Conservation (phyloP, 2,329 filamentous ascomycete genomes). For the Colletotrichum acutatum region DNA sequence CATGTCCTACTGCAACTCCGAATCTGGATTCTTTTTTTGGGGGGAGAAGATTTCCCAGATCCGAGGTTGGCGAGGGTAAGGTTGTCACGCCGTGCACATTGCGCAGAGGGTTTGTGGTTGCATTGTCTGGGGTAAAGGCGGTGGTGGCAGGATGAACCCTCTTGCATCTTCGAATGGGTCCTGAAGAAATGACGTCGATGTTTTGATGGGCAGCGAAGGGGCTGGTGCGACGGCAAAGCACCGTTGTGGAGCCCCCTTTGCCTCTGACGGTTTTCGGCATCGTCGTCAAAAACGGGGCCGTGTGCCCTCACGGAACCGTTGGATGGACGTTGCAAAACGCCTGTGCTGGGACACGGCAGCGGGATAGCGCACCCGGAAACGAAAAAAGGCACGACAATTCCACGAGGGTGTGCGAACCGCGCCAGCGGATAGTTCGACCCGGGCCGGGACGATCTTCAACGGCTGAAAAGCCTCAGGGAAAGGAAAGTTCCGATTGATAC, state of each 20-base stretch:
- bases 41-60: neutral
- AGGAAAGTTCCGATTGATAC: neutral
- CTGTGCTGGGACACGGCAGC: neutral
- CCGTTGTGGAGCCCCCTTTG: conserved; percentile 20
- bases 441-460: neutral
- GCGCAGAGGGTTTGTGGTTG: neutral
- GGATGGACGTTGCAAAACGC: neutral
- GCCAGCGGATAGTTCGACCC: neutral
- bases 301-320: neutral
- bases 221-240: conserved; percentile 19
- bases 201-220: neutral
- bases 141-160: conserved; percentile 19
- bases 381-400: neutral
- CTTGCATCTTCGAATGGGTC: neutral
- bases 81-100: neutral
- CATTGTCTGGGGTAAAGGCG: conserved; percentile 31
- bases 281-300: conserved; percentile 14
- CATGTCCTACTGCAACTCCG: neutral
- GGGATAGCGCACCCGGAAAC: neutral
- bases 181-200: conserved; percentile 28
- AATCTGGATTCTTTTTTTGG: neutral
- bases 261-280: conserved; percentile 1
- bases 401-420: neutral
- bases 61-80: conserved; percentile 3
- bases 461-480: neutral